Percentiles rank a stretch among this genome's conserved stretches.
phyloP scores from a whole-genome alignment of 768 basidiomycete genomes.

The Kwoniella europaea region DNA sequence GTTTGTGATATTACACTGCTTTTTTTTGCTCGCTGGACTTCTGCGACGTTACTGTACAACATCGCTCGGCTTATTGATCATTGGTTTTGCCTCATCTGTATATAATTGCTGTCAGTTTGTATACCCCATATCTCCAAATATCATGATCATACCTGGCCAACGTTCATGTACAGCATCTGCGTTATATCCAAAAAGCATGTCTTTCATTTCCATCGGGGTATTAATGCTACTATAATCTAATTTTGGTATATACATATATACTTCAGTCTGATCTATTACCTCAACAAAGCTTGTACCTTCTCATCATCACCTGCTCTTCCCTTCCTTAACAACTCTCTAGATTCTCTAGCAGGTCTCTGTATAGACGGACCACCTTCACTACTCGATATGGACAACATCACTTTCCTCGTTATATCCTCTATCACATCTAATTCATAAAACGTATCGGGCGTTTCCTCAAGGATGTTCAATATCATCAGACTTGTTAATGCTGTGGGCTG shows the following conservation, averaged over 20 bases:
- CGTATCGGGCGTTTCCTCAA: conserved; percentile 62
- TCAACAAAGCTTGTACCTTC: conserved; percentile 50
- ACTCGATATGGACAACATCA: conserved; percentile 69
- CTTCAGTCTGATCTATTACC: conserved; percentile 5
- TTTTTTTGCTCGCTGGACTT: too few relatives aligned
- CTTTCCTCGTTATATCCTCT: conserved; percentile 72
- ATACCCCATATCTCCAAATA: too few relatives aligned
- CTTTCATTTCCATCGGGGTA: too few relatives aligned
- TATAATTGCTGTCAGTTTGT: too few relatives aligned
- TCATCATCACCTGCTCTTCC: conserved; percentile 57
- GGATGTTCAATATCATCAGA: conserved; percentile 52
- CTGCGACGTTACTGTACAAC: too few relatives aligned
- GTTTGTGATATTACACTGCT: too few relatives aligned
- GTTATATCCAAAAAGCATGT: too few relatives aligned
- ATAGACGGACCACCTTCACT: conserved; percentile 69
- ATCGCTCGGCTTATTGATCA: too few relatives aligned
- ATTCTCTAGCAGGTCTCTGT: conserved; percentile 79
- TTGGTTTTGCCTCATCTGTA: too few relatives aligned
- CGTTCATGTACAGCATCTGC: too few relatives aligned
- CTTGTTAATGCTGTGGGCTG: conserved; percentile 64
- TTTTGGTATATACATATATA: background rate
- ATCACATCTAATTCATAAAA: conserved; percentile 71
- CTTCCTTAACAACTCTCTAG: conserved; percentile 60
- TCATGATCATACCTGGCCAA: too few relatives aligned
- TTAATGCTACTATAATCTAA: too few relatives aligned